Conservation (phyloP, 345 rosid genomes). For the Erysimum cheiranthoides region DNA sequence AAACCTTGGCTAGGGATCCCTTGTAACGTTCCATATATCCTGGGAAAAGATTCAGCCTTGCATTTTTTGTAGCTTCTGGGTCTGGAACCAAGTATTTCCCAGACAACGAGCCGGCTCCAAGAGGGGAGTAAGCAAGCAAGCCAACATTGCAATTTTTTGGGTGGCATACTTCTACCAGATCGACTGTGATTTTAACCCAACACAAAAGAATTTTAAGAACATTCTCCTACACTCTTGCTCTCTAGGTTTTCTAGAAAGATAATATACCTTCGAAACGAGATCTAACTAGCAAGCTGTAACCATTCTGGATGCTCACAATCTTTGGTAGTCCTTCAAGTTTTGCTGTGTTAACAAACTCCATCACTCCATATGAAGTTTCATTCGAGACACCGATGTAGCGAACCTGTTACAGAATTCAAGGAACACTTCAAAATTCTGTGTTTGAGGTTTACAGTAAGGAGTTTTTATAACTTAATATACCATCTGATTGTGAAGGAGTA, state of each 20-base stretch:
- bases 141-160: slow-evolving; percentile 86
- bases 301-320: slow-evolving; percentile 91
- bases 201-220: slow-evolving; percentile 8
- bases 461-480: slow-evolving; percentile 1
- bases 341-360: slow-evolving; percentile 91
- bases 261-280: slow-evolving; percentile 64
- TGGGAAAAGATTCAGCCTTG: slow-evolving; percentile 85
- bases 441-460: background rate
- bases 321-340: slow-evolving; percentile 83
- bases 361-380: slow-evolving; percentile 91
- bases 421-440: background rate
- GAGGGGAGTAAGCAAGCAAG: slow-evolving; percentile 83
- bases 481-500: slow-evolving; percentile 8
- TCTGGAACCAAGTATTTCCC: slow-evolving; percentile 72
- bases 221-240: background rate
- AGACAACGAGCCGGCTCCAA: slow-evolving; percentile 73
- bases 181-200: slow-evolving; percentile 56
- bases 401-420: slow-evolving; percentile 52
- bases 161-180: slow-evolving; percentile 92
- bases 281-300: slow-evolving; percentile 78
- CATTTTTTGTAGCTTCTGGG: slow-evolving; percentile 70
- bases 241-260: slow-evolving; percentile 7
- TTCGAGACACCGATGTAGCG: slow-evolving; percentile 91
- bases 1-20: slow-evolving; percentile 70
- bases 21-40: slow-evolving; percentile 90